phyloP scores from a whole-genome alignment of 2,329 filamentous ascomycete species.

The Xylariaceae sp. region DNA sequence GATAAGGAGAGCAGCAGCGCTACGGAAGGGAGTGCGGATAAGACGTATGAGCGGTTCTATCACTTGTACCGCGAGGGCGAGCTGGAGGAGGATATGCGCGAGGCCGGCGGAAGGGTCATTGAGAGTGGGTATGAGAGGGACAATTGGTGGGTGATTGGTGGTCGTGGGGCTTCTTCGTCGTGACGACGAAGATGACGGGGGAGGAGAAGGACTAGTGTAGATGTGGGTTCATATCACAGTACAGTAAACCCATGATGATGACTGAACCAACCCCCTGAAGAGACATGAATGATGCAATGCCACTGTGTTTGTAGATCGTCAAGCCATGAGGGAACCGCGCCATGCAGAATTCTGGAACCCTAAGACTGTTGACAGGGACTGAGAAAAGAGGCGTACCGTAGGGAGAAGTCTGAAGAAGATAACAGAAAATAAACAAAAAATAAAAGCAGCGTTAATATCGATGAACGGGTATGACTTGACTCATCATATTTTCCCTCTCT shows the following conservation, averaged over 20 bases:
- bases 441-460: slow-evolving; percentile 6
- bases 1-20: slow-evolving; percentile 4
- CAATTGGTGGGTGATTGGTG: slow-evolving; percentile 90
- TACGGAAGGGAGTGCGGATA: neutral
- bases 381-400: neutral
- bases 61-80: slow-evolving; percentile 86
- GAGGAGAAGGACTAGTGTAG: too few species aligned
- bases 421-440: neutral
- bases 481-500: slow-evolving; percentile 6
- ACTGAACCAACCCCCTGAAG: too few species aligned
- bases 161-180: slow-evolving; percentile 20
- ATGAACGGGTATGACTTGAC: slow-evolving; percentile 5
- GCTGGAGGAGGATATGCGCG: slow-evolving; percentile 70
- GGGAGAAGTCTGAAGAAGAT: neutral
- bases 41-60: slow-evolving; percentile 83
- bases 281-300: neutral
- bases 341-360: too few species aligned
- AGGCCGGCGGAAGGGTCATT: slow-evolving; percentile 69
- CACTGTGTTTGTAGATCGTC: neutral
- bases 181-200: neutral
- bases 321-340: neutral
- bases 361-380: neutral
- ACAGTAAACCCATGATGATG: too few species aligned
- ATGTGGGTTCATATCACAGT: too few species aligned
- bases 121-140: slow-evolving; percentile 90